phyloP scores from a whole-genome alignment of 306 rosid species.

The Cucurbita moschata region DNA sequence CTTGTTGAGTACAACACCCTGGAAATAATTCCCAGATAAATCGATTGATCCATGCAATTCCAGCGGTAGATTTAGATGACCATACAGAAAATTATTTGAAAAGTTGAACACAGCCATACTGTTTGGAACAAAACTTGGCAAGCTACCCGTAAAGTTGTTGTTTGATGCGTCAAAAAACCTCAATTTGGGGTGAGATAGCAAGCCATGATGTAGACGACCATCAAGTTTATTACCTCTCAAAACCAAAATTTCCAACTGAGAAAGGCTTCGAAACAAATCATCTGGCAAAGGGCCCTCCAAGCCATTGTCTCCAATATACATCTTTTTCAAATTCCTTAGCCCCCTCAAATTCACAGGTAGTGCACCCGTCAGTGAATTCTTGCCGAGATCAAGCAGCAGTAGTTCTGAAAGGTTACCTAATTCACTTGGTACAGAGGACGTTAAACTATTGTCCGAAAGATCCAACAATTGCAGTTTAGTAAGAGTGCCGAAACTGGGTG shows the following conservation, averaged over 20 bases:
- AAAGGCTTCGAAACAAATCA: constrained; percentile 24
- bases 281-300: constrained; percentile 29
- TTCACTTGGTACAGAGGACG: constrained; percentile 31
- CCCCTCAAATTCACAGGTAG: constrained; percentile 26
- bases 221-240: constrained; percentile 34
- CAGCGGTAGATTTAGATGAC: constrained; percentile 26
- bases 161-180: constrained; percentile 42
- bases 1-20: constrained; percentile 27
- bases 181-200: constrained; percentile 40
- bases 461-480: constrained; percentile 24
- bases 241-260: constrained; percentile 23
- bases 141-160: constrained; percentile 46
- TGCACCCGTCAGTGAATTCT: constrained; percentile 47
- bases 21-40: constrained; percentile 65
- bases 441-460: constrained; percentile 48
- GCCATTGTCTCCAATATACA: constrained; percentile 21
- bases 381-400: constrained; percentile 47
- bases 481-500: constrained; percentile 36
- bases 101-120: constrained; percentile 30
- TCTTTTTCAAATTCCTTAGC: constrained; percentile 19
- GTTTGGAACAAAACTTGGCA: constrained; percentile 22
- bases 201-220: constrained; percentile 32
- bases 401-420: constrained; percentile 40
- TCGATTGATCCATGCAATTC: constrained; percentile 26
- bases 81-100: constrained; percentile 61